Evolutionary conservation across 257 asterid genomes (phyloP), one percentile per base, ranked within the genome.

Genomic region (Ocimum tenuiflorum): DNA sequence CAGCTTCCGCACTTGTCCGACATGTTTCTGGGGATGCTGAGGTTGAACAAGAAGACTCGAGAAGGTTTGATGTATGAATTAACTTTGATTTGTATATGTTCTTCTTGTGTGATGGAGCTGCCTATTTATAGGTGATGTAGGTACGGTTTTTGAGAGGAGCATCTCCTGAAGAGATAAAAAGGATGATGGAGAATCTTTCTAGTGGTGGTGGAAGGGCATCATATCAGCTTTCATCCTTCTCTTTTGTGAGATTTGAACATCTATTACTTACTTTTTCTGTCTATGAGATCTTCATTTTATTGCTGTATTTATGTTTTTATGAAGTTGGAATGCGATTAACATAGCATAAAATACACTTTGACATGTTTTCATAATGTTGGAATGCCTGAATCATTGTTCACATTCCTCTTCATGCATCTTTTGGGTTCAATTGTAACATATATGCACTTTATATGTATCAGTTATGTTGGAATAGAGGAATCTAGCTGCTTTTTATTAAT

Each of bases 1-100:
- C 86, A 88, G 82, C 9, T 73, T 42, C 79, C 77, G 47, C 88
- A 85, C 83, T 68, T 83, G 91, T 74, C 83, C 43, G 91, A 75
- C 87, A 81, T 88, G 79, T 19, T 82, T 43, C 8, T 13, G 15
- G 67, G 17, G 10, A 10, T 63, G 59, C 9, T 48, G 65, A 68
- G 36, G 9, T 45, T 39, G 70, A 50, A 33, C 15, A 19, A 6
- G n/a, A 36, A 15, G 9, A 20, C 50, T 33, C 15, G 4, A 46
- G 45, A n/a, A 39, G 46, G 60, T 19, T 12, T 12, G 22, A n/a
- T 35, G 46, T 23, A 19, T 23, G 68, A 18, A 23, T 33, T 61
- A 45, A 51, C 18, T 60, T 0, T 43, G 67, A 71, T 55, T 73
- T 75, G 63, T 75, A 39, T 77, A 33, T 27, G 14, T 77, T 61